A percentile compares a stretch with the other conserved stretches of the same genome.
phyloP scores from a whole-genome alignment of 805 yeast species.

The Kuraishia cidri region DNA sequence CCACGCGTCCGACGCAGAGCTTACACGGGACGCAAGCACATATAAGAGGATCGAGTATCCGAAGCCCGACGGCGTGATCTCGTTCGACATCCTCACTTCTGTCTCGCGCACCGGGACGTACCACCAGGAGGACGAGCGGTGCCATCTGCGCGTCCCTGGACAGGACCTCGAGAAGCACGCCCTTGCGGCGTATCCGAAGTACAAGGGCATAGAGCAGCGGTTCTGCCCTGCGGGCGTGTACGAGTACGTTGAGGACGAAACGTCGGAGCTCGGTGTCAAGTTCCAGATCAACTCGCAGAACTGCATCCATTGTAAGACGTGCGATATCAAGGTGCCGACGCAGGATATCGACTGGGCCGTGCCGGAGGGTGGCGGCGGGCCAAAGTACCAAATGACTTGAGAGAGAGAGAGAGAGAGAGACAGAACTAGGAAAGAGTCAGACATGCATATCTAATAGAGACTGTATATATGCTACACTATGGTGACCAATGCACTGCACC shows the following conservation, averaged over 20 bases:
- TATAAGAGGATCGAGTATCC: constrained; percentile 78
- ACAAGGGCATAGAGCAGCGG: constrained; percentile 79
- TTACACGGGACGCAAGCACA: constrained; percentile 60
- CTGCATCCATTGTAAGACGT: constrained; percentile 97
- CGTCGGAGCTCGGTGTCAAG: constrained; percentile 51
- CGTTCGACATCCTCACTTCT: constrained; percentile 90
- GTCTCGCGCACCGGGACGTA: constrained; percentile 95
- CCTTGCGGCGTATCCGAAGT: constrained; percentile 59
- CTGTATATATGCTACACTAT: too few species aligned
- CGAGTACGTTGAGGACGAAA: constrained; percentile 71
- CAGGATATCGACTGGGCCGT: constrained; percentile 94
- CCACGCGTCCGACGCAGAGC: constrained; percentile 56
- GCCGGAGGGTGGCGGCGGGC: constrained; percentile 99
- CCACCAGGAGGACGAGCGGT: constrained; percentile 90
- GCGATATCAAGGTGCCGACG: constrained; percentile 93
- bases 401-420: too few species aligned
- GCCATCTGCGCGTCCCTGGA: constrained; percentile 68
- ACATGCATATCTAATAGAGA: too few species aligned
- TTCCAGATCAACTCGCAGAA: constrained; percentile 95
- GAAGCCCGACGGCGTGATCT: constrained; percentile 88
- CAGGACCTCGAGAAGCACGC: constrained; percentile 66
- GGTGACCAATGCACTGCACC: too few species aligned
- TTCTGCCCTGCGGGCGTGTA: constrained; percentile 99
- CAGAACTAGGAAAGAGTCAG: too few species aligned
- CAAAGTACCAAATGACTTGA: constrained; percentile 79